Percentiles rank a stretch among this genome's conserved stretches.
phyloP scores from a whole-genome alignment of 192 early-diverging fungal genomes.

The Lobosporangium transversale region DNA sequence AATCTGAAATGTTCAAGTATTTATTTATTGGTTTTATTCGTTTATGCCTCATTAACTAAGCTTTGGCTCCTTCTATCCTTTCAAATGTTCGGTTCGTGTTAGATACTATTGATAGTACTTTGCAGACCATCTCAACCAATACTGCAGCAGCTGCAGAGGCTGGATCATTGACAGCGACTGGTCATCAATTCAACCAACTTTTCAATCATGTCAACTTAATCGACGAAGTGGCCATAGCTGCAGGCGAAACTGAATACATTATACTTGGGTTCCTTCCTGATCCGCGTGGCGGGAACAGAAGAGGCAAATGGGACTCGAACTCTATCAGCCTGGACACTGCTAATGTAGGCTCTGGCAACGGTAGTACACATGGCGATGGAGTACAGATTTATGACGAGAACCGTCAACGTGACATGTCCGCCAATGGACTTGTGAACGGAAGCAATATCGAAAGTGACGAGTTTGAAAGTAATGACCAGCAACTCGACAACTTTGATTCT shows the following conservation, averaged over 20 bases:
- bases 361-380: conserved; percentile 47
- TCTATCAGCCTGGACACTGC: conserved; percentile 10
- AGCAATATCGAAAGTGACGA: conserved; percentile 55
- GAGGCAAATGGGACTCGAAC: conserved; percentile 35
- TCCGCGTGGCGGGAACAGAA: conserved; percentile 24
- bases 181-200: conserved; percentile 86
- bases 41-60: neutral
- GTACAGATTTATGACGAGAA: conserved; percentile 46
- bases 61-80: neutral
- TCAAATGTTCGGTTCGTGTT: neutral
- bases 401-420: conserved; percentile 37
- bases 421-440: conserved; percentile 38
- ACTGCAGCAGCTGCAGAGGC: conserved; percentile 70
- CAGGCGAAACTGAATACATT: conserved; percentile 73
- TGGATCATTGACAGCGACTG: conserved; percentile 51
- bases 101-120: conserved; percentile 7
- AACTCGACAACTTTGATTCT: conserved; percentile 51
- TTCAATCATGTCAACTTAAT: conserved; percentile 94
- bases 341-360: conserved; percentile 40
- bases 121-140: conserved; percentile 65
- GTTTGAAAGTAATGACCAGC: conserved; percentile 70
- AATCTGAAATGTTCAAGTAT: too few relatives aligned
- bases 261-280: conserved; percentile 86
- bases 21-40: neutral
- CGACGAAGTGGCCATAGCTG: conserved; percentile 70